Evolutionary conservation across 2,329 filamentous ascomycete genomes (phyloP), one percentile per base, ranked within the genome.

Genomic region (Paraconiothyrium brasiliense): DNA sequence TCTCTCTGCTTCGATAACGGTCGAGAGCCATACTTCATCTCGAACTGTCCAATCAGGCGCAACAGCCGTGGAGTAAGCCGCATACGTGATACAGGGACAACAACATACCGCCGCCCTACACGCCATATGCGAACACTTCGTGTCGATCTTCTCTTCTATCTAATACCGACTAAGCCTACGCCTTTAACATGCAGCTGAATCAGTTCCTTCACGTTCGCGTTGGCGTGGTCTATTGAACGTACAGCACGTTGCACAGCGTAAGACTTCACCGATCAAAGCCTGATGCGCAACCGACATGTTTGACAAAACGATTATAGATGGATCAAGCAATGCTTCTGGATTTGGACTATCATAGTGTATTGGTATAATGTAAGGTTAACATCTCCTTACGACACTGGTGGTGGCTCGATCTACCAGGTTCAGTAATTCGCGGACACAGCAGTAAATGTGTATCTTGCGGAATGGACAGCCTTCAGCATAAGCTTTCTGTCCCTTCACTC

Each of bases 221-320:
- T 24, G 16, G 27, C 14, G 37, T 39, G 43, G 41, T 13, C 35
- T 16, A 9, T 6, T 34, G 20, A 35, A 14, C 9, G 32, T 32
- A 32, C 22, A n/a, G 34, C 57, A 59, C 57, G 57, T 59, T 41
- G 49, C 39, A 41, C 49, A 39, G 39, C 57, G 39, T 30, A 47
- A 49, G 7, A 8, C 46, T 43, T 50, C 46, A 50, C 55, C 35
- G 24, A 34, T 43, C 16, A 22, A 14, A 10, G 22, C 24, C 20
- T 20, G 11, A 30, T 14, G 10, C 4, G n/a, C n/a, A 14, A 5
- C 24, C 41, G 10, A 14, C 37, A 41, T 41, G n/a, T 4, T 27
- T 4, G 20, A 48, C 22, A 11, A 13, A 30, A 32, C 22, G 32
- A 48, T 11, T 10, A 24, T 27, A 9, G 10, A 35, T 16, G 3